Evolutionary conservation across 495 filamentous ascomycete species (phyloP), one percentile per base, ranked within the genome.

Genomic region (Lasiosphaeria miniovina): DNA sequence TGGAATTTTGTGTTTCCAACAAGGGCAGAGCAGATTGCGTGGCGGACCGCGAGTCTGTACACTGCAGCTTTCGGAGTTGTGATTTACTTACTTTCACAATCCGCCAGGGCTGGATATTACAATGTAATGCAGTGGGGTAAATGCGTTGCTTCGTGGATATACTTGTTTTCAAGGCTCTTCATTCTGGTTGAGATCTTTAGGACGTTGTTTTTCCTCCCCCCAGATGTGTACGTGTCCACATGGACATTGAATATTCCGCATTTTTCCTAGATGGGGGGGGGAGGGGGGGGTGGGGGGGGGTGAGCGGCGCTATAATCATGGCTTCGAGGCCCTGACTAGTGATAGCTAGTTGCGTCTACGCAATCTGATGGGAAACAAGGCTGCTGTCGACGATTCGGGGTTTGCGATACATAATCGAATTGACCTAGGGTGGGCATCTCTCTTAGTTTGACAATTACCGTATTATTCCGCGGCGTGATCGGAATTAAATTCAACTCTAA

Each of bases 161-260:
- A 17, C 24, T 9, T 14, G 3, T 31, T 10, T 46, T 45, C 15
- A n/a, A 45, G 46, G n/a, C 33, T 57, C 3, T 41, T 51, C n/a
- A 50, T 40, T n/a, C 14, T 57, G 1, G 55, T 50, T 10, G 43
- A 50, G 33, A n/a, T 49, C 0, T 35, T 40, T 38, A 9, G 55
- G 14, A 33, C 33, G 3, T 24, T 40, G 0, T 38, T 50, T 36
- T 50, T 24, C 32, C 55, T 57, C 45, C 54, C 43, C 0, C 12
- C 15, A 31, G 55, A 38, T 50, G 55, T 45, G 8, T 57, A 35
- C 24, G 31, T 50, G 7, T 57, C 55, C 3, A 57, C 33, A 10
- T 57, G 54, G 54, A 17, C 55, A 15, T 38, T n/a, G 10, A 31
- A 57, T 12, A 36, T 57, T 36, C 46, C 55, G 1, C 55, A 57